Base-by-base conservation (phyloP, 1,284 basidiomycete genomes). In the Limonomyces culmigenus region DNA sequence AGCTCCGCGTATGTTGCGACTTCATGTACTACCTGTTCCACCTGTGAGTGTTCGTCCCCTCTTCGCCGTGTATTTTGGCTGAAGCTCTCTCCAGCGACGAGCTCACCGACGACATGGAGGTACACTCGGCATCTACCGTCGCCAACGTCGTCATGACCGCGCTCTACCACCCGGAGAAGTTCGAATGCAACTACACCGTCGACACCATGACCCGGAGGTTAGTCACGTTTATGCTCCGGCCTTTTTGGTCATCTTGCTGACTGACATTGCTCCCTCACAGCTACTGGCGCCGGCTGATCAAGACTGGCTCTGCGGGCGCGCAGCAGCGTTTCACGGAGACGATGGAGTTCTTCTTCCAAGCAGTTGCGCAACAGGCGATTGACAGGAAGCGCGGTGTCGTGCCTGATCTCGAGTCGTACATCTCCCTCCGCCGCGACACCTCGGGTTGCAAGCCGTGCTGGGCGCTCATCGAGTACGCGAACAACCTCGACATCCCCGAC, bases 391-490 rank as follows among this genome's bases (percentile, higher is more conserved):
- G 43, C 25, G 41, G 45, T 8, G 44, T 42, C 21, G 43, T 52
- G 13, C 50, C 48, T 19, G 44, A 48, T 33, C 37, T 55, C 12
- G 52, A 54, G 35, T 42, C 47, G 19, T 55, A 53, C 41, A 49
- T 54, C 34, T 34, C 42, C 19, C 41, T 50, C 16, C 50, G 53
- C 13, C 46, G 50, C 18, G 47, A 50, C 36, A 51, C 49, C 19
- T 50, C 49, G 35, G 52, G 48, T 6, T 51, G 48, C 43, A 48
- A 48, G 38, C 49, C 52, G 2, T 48, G 46, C 38, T 54, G 53
- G 41, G 51, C 47, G 20, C 45, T 56, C 25, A 45, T 54, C 33
- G 50, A 53, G 37, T 56, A 53, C 38, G 47, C 48, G 11, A 45
- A 47, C 29, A 47, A 46, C 6, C 44, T 55, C 27, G 47, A 55